Evolutionary conservation across 75 land plant genomes (phyloP), one percentile per base, ranked within the genome.

Genomic region (Cupressus sempervirens): DNA sequence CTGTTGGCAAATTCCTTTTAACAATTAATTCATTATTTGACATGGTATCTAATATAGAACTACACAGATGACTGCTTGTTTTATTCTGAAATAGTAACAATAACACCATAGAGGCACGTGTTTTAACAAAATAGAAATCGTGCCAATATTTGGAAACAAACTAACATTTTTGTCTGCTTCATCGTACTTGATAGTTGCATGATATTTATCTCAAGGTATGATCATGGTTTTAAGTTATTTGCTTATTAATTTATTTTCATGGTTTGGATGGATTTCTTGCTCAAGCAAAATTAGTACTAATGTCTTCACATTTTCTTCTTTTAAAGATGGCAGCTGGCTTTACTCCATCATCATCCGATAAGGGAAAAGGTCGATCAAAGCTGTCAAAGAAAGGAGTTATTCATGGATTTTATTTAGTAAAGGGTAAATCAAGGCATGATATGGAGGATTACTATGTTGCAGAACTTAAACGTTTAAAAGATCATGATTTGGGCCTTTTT

Each of bases 391-490:
- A 84, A 35, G 86, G 77, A 87, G 92, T 93, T 12, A 82, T 86
- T 2, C 90, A 90, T 89, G 98, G 98, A 32, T 94, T 83, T 82
- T 84, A 86, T 82, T 85, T 94, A 82, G 93, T 95, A 73, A 88
- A 94, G 87, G 98, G 98, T 15, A 93, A 92, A 88, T 84, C 97
- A 76, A 88, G 89, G 43, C 98, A 94, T 88, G 90, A 80, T 20
- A 95, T 96, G 97, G 98, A 96, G 70, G 98, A 96, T 80, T 95
- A 88, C 73, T 89, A 89, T 86, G 91, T 95, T 58, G 94, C 98
- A 36, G 90, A 96, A 82, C 95, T 81, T 76, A 88, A 84, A 56
- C 72, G 23, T 26, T 65, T 81, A 13, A 86, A 87, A 6, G 83
- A 79, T 23, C 89, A 89, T 75, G 92, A 93, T 56, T 83, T 96